phyloP scores from a whole-genome alignment of 2,329 filamentous ascomycete genomes.

The Paracorniculantispora psalliotae region DNA sequence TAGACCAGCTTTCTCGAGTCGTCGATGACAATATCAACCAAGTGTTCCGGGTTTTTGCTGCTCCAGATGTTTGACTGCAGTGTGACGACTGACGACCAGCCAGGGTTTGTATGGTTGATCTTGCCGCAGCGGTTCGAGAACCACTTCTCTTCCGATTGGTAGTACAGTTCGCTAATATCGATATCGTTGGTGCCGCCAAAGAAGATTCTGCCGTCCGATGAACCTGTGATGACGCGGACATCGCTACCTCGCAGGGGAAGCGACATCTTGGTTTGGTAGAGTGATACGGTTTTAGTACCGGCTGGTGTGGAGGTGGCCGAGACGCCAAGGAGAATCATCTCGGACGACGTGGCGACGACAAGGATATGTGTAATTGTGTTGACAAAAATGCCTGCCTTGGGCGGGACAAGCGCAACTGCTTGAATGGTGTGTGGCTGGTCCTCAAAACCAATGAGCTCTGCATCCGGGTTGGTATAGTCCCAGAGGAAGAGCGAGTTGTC shows the following conservation, averaged over 20 bases:
- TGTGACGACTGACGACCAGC: constrained; percentile 60
- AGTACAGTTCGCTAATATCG: constrained; percentile 89
- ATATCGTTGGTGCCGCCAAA: constrained; percentile 77
- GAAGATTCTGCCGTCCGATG: constrained; percentile 85
- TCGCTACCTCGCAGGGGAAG: constrained; percentile 71
- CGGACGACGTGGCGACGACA: constrained; percentile 78
- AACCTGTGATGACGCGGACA: constrained; percentile 74
- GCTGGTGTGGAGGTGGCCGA: constrained; percentile 59
- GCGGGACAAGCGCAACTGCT: constrained; percentile 80
- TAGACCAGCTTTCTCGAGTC: constrained; percentile 86
- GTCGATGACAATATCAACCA: constrained; percentile 79
- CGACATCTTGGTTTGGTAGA: constrained; percentile 87
- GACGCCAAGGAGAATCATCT: constrained; percentile 87
- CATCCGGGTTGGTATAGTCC: constrained; percentile 93
- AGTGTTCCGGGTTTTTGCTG: constrained; percentile 53
- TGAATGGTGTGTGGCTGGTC: constrained; percentile 85
- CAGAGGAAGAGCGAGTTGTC: constrained; percentile 95
- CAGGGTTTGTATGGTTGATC: constrained; percentile 77
- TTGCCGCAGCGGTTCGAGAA: constrained; percentile 85
- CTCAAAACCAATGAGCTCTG: constrained; percentile 87
- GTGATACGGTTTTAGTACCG: constrained; percentile 65
- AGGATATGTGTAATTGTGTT: constrained; percentile 80
- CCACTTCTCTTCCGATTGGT: constrained; percentile 97
- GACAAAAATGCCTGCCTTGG: constrained; percentile 83
- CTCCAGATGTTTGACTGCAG: constrained; percentile 47